Evolutionary conservation across 345 rosid species (phyloP).

Genomic region (Cochlearia excelsa): DNA sequence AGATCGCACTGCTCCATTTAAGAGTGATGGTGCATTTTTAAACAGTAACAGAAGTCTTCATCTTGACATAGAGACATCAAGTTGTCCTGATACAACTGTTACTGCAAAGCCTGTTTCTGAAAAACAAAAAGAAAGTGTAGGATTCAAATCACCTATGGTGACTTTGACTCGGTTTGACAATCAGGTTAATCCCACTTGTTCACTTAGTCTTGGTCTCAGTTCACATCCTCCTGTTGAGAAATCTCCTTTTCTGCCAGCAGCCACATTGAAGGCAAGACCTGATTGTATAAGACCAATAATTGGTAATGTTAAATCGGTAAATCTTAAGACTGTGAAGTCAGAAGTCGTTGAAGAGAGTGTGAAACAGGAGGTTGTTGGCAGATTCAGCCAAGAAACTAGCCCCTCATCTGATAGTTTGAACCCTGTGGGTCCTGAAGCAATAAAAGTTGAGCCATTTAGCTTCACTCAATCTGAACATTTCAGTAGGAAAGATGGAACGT

Average conservation of each 20-base stretch:
- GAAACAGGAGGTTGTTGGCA: constrained; percentile 49
- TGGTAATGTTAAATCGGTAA: constrained; percentile 31
- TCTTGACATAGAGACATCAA: constrained; percentile 39
- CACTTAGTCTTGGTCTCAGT: constrained; percentile 57
- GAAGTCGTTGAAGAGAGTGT: constrained; percentile 54
- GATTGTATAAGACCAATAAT: constrained; percentile 18
- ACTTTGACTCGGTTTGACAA: constrained; percentile 27
- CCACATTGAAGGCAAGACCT: constrained; percentile 18
- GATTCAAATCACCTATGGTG: constrained; percentile 19
- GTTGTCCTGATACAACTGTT: constrained; percentile 20
- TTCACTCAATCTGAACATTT: constrained; percentile 35
- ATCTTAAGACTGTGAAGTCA: constrained; percentile 46
- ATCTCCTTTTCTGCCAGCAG: constrained; percentile 34
- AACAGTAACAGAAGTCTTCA: constrained; percentile 20
- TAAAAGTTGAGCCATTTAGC: constrained; percentile 53
- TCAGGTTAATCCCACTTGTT: constrained; percentile 28
- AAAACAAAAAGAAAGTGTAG: constrained; percentile 32
- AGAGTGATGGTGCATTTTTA: constrained; percentile 28
- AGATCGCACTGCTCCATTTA: constrained; percentile 34
- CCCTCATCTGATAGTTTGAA: constrained; percentile 30
- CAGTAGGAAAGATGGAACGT: constrained; percentile 34
- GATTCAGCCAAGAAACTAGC: constrained; percentile 25
- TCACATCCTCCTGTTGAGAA: constrained; percentile 37
- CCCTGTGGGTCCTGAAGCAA: constrained; percentile 28
- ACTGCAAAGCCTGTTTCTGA: constrained; percentile 27